These are phyloP conservation scores for Lentinus polychrous DNA, from an alignment of 1,284 basidiomycete genomes.

Conservation along the genomic window DNA sequence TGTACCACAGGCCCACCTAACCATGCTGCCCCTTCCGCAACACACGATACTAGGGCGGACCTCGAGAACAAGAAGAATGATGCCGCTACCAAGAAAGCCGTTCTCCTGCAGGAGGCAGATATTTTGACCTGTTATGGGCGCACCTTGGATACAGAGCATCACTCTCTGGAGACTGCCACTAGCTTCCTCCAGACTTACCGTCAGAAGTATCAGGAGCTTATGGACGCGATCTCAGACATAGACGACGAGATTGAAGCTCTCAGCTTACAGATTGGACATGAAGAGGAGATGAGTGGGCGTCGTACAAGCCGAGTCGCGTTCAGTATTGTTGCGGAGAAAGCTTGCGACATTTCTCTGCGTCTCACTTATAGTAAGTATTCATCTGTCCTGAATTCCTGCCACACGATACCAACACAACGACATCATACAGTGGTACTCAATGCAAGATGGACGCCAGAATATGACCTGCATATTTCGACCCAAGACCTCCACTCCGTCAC, in stretches of 20 bases:
- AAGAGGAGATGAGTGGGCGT: slow-evolving; percentile 28
- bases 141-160: slow-evolving; percentile 37
- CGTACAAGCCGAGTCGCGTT: slow-evolving; percentile 31
- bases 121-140: slow-evolving; percentile 38
- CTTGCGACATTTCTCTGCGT: slow-evolving; percentile 12
- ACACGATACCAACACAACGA: neutral
- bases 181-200: slow-evolving; percentile 37
- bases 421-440: slow-evolving; percentile 37
- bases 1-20: no score
- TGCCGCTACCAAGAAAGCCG: slow-evolving; percentile 30
- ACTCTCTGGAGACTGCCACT: slow-evolving; percentile 30
- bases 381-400: neutral
- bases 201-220: slow-evolving; percentile 29
- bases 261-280: slow-evolving; percentile 32
- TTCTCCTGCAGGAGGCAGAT: slow-evolving; percentile 32
- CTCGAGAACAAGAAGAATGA: slow-evolving; percentile 27
- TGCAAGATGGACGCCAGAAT: slow-evolving; percentile 45
- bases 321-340: slow-evolving; percentile 31
- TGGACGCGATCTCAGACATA: slow-evolving; percentile 27
- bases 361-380: slow-evolving; percentile 47
- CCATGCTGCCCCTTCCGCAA: neutral
- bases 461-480: slow-evolving; percentile 49
- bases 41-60: slow-evolving; percentile 28
- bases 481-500: slow-evolving; percentile 33
- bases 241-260: slow-evolving; percentile 35